These are phyloP conservation scores for Pseudogymnoascus sp. DNA, from an alignment of 2,329 filamentous ascomycete genomes.

Conservation along the genomic window DNA sequence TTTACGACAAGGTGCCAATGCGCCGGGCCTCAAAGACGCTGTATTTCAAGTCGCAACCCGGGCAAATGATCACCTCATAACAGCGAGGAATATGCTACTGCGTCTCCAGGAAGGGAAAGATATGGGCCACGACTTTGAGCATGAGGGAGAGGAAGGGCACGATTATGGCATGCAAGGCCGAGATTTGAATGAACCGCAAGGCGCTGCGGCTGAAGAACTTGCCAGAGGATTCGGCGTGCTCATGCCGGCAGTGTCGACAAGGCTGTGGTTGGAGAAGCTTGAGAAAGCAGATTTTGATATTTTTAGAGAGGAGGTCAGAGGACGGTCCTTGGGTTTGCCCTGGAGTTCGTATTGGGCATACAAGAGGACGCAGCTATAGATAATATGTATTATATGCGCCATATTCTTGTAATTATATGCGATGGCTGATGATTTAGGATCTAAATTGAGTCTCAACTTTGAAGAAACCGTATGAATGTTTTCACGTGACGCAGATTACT, in stretches of 20 bases:
- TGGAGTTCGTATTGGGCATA: slow-evolving; percentile 63
- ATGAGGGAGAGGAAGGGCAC: slow-evolving; percentile 67
- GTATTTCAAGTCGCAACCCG: slow-evolving; percentile 88
- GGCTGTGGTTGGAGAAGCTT: slow-evolving; percentile 68
- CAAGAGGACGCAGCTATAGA: slow-evolving; percentile 42
- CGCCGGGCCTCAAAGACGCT: slow-evolving; percentile 75
- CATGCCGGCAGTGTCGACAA: slow-evolving; percentile 69
- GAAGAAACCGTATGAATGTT: background rate
- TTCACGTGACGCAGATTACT: background rate
- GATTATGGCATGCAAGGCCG: slow-evolving; percentile 30
- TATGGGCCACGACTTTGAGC: slow-evolving; percentile 82
- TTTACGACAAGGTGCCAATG: slow-evolving; percentile 69
- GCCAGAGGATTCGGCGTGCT: slow-evolving; percentile 70
- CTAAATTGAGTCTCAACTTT: background rate
- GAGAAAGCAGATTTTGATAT: slow-evolving; percentile 81
- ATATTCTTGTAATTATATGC: background rate
- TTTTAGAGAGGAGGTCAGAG: slow-evolving; percentile 53
- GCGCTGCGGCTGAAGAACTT: slow-evolving; percentile 39
- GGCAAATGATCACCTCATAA: slow-evolving; percentile 93
- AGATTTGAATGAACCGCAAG: slow-evolving; percentile 11
- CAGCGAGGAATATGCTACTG: slow-evolving; percentile 82
- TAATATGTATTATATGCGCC: slow-evolving; percentile 4
- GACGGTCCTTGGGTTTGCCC: slow-evolving; percentile 74
- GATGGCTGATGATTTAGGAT: background rate
- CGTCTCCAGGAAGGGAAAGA: slow-evolving; percentile 66